These are phyloP conservation scores for Pulveroboletus frians DNA, from an alignment of 768 basidiomycete genomes.

Conservation along the genomic window DNA sequence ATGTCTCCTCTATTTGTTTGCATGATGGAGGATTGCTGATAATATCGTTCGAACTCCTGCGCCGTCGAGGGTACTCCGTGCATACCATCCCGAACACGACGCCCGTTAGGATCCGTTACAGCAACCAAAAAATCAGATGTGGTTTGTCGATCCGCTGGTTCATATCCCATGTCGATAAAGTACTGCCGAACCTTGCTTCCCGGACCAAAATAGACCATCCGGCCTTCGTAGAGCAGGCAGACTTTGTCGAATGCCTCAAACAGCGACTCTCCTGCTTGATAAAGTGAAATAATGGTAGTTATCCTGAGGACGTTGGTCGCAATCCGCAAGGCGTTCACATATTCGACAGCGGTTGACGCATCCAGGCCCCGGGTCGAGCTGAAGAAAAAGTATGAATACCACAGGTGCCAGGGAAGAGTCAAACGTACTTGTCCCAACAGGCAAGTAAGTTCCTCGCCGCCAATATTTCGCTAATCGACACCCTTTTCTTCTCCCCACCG, in stretches of 20 bases:
- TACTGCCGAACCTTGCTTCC: slow-evolving; percentile 49
- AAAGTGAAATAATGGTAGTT: slow-evolving; percentile 74
- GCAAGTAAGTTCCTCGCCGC: slow-evolving; percentile 69
- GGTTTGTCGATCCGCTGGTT: slow-evolving; percentile 53
- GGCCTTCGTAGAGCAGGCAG: slow-evolving; percentile 55
- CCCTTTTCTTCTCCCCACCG: slow-evolving; percentile 79
- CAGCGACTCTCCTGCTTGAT: slow-evolving; percentile 74
- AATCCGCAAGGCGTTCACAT: slow-evolving; percentile 65
- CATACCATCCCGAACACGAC: slow-evolving; percentile 38
- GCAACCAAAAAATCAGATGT: slow-evolving; percentile 57
- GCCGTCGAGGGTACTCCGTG: slow-evolving; percentile 39
- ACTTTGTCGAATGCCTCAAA: slow-evolving; percentile 70
- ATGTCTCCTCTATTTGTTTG: slow-evolving; percentile 44
- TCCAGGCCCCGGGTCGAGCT: slow-evolving; percentile 70
- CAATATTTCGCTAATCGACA: slow-evolving; percentile 69
- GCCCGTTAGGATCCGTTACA: slow-evolving; percentile 61
- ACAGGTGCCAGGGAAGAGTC: slow-evolving; percentile 14
- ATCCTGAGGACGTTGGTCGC: slow-evolving; percentile 50
- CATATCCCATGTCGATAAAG: slow-evolving; percentile 54
- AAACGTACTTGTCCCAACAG: slow-evolving; percentile 65
- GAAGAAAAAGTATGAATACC: slow-evolving; percentile 43
- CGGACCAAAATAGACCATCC: slow-evolving; percentile 57
- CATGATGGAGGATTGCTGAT: slow-evolving; percentile 37
- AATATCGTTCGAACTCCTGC: slow-evolving; percentile 52
- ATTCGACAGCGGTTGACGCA: slow-evolving; percentile 69